Conservation (phyloP, 2,329 filamentous ascomycete genomes). For the Stagonosporopsis chrysanthemi region DNA sequence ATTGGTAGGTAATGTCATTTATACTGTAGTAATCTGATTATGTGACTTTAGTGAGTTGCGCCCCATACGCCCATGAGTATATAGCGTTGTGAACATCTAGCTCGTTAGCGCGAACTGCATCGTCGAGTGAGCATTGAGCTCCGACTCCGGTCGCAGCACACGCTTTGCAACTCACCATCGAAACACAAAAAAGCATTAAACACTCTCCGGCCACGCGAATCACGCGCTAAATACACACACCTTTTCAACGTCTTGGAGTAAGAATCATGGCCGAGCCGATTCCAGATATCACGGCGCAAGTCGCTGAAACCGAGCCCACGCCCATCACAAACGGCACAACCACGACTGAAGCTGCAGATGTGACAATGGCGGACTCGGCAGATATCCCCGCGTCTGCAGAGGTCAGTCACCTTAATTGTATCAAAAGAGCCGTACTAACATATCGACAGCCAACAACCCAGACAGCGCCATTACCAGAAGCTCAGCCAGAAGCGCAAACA, state of each 20-base stretch:
- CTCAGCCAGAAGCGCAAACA: neutral
- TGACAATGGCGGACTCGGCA: constrained; percentile 41
- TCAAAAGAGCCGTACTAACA: neutral
- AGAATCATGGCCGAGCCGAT: constrained; percentile 30
- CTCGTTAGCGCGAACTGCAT: constrained; percentile 13
- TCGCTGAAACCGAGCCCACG: constrained; percentile 25
- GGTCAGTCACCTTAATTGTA: neutral
- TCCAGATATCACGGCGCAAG: constrained; percentile 24
- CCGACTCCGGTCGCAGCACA: neutral
- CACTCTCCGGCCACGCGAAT: neutral
- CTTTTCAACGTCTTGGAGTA: neutral
- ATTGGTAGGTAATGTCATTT: neutral
- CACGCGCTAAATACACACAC: neutral
- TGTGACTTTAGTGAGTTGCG: neutral
- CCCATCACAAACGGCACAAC: constrained; percentile 33
- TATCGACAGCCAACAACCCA: constrained; percentile 15
- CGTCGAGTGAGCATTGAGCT: constrained; percentile 28
- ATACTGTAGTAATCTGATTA: neutral
- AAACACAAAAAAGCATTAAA: neutral
- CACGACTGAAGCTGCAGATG: constrained; percentile 27
- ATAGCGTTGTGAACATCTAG: too few relatives aligned
- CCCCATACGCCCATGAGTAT: neutral
- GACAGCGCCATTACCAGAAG: constrained; percentile 9
- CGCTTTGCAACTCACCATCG: constrained; percentile 14
- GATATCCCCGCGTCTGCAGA: constrained; percentile 12